Conservation (phyloP, 2,329 filamentous ascomycete genomes). For the Fusarium bactridioides region DNA sequence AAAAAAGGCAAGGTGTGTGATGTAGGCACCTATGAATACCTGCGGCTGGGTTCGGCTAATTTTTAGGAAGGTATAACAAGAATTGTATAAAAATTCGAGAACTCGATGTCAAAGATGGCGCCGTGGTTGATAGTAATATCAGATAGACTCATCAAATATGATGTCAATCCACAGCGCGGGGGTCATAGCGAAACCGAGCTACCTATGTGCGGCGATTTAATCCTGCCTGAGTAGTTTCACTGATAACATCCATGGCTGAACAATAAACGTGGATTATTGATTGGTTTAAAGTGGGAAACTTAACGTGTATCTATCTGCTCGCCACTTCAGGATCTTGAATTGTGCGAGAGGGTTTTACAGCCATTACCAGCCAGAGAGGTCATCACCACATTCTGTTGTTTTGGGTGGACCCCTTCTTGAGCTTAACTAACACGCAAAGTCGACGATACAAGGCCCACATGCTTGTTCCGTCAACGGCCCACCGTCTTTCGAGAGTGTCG, state of each 20-base stretch:
- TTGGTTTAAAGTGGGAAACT: slow-evolving; percentile 4
- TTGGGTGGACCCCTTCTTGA: slow-evolving; percentile 19
- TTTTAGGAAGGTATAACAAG: not conserved
- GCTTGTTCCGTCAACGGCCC: slow-evolving; percentile 20
- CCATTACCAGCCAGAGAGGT: not conserved
- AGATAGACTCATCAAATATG: slow-evolving; percentile 14
- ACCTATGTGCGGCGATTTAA: slow-evolving; percentile 2
- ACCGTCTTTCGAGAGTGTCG: slow-evolving; percentile 13
- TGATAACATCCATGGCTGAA: slow-evolving; percentile 3
- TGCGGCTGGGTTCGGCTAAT: not conserved
- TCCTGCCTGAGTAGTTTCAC: not conserved
- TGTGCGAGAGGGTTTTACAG: not conserved
- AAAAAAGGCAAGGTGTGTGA: not conserved
- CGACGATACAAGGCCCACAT: slow-evolving; percentile 20
- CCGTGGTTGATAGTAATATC: not conserved
- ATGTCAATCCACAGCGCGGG: slow-evolving; percentile 30
- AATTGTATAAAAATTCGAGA: not conserved
- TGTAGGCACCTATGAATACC: not conserved
- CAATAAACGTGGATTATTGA: not conserved
- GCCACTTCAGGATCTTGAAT: not conserved
- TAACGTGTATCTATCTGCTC: not conserved
- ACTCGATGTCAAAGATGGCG: not conserved
- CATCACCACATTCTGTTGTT: slow-evolving; percentile 14
- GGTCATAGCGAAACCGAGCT: not conserved
- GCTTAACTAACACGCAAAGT: slow-evolving; percentile 16